phyloP scores from a whole-genome alignment of 1,284 basidiomycete species.

The Peniophora sp. region DNA sequence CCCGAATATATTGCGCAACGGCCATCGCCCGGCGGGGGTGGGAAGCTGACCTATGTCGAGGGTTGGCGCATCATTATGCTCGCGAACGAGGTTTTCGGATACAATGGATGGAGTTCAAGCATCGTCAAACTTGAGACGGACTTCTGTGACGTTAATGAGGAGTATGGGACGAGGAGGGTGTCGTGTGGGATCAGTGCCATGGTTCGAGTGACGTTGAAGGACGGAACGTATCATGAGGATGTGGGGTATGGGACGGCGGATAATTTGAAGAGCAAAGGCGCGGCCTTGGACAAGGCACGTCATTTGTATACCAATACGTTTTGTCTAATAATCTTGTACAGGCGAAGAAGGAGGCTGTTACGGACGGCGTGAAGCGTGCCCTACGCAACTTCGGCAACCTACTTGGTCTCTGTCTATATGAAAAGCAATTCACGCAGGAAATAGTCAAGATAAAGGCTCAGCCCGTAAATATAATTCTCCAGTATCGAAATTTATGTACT shows the following conservation, averaged over 20 bases:
- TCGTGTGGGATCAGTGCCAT: conserved; percentile 81
- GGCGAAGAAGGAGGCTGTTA: conserved; percentile 98
- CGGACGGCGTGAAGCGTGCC: conserved; percentile 88
- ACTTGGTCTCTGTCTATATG: conserved; percentile 93
- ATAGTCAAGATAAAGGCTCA: conserved; percentile 81
- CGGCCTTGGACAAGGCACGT: conserved; percentile 86
- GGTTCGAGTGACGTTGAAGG: conserved; percentile 80
- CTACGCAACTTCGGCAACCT: conserved; percentile 91
- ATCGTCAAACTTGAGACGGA: conserved; percentile 75
- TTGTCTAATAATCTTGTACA: conserved; percentile 23
- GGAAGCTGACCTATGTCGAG: conserved; percentile 90
- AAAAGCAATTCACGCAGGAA: conserved; percentile 82
- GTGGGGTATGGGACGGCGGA: conserved; percentile 86
- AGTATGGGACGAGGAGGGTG: conserved; percentile 44
- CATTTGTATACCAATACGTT: background rate
- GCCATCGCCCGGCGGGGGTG: conserved; percentile 81
- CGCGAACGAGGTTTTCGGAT: conserved; percentile 97
- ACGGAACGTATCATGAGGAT: conserved; percentile 91
- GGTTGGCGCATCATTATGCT: conserved; percentile 97
- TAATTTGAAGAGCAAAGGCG: conserved; percentile 79
- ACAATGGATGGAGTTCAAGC: conserved; percentile 94
- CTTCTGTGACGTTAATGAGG: conserved; percentile 64
- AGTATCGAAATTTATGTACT: too few species aligned
- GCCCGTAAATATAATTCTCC: conserved; percentile 46
- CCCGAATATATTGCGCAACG: conserved; percentile 89